Base-by-base conservation (phyloP, 1,284 basidiomycete species). In the Athelia sp. region DNA sequence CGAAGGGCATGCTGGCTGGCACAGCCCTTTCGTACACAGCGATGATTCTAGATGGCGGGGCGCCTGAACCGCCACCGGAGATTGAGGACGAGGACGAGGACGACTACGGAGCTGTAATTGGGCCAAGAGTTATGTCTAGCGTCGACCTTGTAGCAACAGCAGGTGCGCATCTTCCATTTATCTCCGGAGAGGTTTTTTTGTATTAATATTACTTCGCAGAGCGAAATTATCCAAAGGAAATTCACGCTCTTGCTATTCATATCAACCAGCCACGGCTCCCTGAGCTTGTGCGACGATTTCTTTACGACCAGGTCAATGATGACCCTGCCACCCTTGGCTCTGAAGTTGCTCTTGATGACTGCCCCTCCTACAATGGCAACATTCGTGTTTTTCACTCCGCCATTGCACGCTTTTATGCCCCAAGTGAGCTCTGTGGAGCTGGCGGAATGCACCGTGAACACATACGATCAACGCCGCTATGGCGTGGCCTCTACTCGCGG, bases 351-450 rank as follows among this genome's bases (percentile, higher is more conserved):
- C 21, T 48, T 19, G 31, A 48, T 10, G 24, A 38, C 22, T 55
- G 49, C 21, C 59, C 57, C 11, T 0, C 0, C 0, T 50, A 55
- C 21, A 3, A 10, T 1, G 50, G 54, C 18, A 46, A 48, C 1
- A 43, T 67, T 11, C 50, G 18, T 4, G 56, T 67, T 0, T 63
- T 56, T 22, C 53, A 55, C n/a, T 69, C 64, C 23, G 67, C 63
- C 1, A 44, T 54, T 11, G 55, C 66, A 0, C 52, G 47, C 0
- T 68, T 57, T 47, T 63, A 55, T 54, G 64, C 67, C 3, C 63
- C 61, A 11, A 66, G 66, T 46, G 58, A 68, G 31, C 42, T 53
- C 1, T 61, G 51, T 19, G 63, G 67, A 3, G 43, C 54, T 4
- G 46, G 49, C 3, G 63, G 65, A 0, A 63, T 68, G 62, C 55